phyloP scores from a whole-genome alignment of 148 eudicot genomes.

The Mesembryanthemum crystallinum region DNA sequence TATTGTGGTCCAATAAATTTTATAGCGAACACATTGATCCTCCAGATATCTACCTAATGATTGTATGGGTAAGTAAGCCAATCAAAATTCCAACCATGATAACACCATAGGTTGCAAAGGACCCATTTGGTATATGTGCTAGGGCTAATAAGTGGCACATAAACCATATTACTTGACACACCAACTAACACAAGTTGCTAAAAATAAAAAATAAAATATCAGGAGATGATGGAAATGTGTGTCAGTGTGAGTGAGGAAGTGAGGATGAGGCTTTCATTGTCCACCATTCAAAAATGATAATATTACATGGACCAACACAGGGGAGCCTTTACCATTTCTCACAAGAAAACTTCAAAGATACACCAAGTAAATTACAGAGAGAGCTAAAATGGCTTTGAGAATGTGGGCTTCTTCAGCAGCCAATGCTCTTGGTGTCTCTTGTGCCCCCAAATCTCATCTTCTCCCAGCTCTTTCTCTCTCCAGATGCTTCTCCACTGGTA shows the following conservation, averaged over 20 bases:
- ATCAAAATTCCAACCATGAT: too few species aligned
- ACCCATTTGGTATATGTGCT: too few species aligned
- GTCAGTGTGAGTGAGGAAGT: not conserved
- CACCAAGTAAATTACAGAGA: not conserved
- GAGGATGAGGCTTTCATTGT: slow-evolving; percentile 69
- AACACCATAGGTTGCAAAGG: too few species aligned
- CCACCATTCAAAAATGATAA: slow-evolving; percentile 82
- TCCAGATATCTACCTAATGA: too few species aligned
- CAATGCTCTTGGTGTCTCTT: slow-evolving; percentile 67
- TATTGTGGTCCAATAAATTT: too few species aligned
- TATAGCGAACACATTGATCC: too few species aligned
- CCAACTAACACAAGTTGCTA: not conserved
- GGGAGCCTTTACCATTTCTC: not conserved
- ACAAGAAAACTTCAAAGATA: not conserved
- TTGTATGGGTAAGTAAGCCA: too few species aligned
- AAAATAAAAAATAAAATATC: not conserved
- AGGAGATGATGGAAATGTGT: not conserved
- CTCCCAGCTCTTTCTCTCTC: slow-evolving; percentile 57
- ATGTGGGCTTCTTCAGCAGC: slow-evolving; percentile 96
- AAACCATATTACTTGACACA: too few species aligned
- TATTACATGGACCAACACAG: slow-evolving; percentile 31
- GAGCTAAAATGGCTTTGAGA: slow-evolving; percentile 68
- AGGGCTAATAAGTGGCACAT: too few species aligned
- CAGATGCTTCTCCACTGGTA: slow-evolving; percentile 88
- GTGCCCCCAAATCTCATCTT: slow-evolving; percentile 43